Evolutionary conservation across 2,329 filamentous ascomycete genomes (phyloP), one percentile per base, ranked within the genome.

Genomic region (Beauveria bassiana): DNA sequence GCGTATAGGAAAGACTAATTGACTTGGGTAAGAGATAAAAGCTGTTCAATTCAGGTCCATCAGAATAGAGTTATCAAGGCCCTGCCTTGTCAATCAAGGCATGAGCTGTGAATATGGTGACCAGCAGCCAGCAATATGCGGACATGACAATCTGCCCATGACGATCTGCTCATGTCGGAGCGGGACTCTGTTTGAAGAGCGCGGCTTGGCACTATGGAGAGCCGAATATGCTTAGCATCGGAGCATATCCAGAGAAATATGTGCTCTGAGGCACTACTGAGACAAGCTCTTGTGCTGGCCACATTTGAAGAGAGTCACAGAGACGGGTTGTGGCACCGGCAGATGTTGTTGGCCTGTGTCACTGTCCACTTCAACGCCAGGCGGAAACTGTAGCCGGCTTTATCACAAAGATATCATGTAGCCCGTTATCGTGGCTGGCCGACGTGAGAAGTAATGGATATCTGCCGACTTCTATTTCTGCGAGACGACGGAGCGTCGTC

Each of bases 41-140:
- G 18, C 14, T 40, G 50, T 50, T 56, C 22, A 24, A 47, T 18
- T 24, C 18, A 51, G n/a, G 4, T 34, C 12, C 43, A n/a, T 26
- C 20, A 20, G n/a, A 49, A 34, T 42, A 38, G 38, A 51, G 5
- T 18, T 22, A 34, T 4, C 9, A n/a, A 22, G n/a, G 9, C 12
- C 38, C 38, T 51, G 56, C 56, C 56, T 52, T 59, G 56, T 59
- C 49, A 24, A 47, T 34, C 10, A 50, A 59, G 20, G 45, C 43
- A 14, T 8, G 34, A 22, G 31, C 34, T n/a, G 46, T 18, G 16
- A 47, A 45, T 26, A 34, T 28, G 28, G 18, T 22, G 24, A 16
- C 18, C 28, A 20, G 38, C 47, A 49, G 45, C 38, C 51, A 59
- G 46, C 43, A 9, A 52, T 52, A 8, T 59, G 56, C 10, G 22